Evolutionary conservation across 1,284 basidiomycete species (phyloP), one percentile per base, ranked within the genome.

Genomic region (Melampsora americana): DNA sequence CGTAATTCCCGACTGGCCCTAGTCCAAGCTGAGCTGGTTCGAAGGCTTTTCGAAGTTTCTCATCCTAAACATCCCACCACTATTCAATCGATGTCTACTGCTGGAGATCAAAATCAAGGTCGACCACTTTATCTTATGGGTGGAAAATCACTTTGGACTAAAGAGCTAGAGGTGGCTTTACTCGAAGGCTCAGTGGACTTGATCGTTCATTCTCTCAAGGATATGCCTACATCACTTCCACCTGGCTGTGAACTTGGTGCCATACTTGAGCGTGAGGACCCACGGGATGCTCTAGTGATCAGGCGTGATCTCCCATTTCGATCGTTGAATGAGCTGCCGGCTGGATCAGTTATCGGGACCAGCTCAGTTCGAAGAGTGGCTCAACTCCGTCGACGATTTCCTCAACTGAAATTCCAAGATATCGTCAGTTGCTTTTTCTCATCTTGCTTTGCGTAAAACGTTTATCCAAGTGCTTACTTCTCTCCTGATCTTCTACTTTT

Each of bases 181-280:
- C 85, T 87, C 61, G 86, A 88, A 56, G 86, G 87, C 23, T 85
- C 86, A 14, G 91, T 96, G 69, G 96, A 99, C 83, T 89, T 97
- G 85, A 89, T 99, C 80, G 90, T 99, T 26, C 96, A 99, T 84
- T 90, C 88, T 73, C 86, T 93, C 80, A 99, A 99, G 84, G 96
- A 99, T 83, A 88, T 98, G 26, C 95, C 95, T 12, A 99, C 95
- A 2, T 85, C 86, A 2, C 84, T 98, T 35, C 93, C 93, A 0
- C 87, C 88, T 0, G 92, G 92, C 0, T 95, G 92, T 82, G 88
- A 90, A 81, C 87, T 99, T 66, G 93, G 89, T 9, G 93, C 91
- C 5, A 89, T 98, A 77, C 82, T 93, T 78, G 88, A 94, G 83
- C 85, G 96, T 69, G 95, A 95, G 83, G 90, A 96, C 83, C 92